These are phyloP conservation scores for Tricholoma sp. DNA, from an alignment of 768 basidiomycete species.

Conservation along the genomic window DNA sequence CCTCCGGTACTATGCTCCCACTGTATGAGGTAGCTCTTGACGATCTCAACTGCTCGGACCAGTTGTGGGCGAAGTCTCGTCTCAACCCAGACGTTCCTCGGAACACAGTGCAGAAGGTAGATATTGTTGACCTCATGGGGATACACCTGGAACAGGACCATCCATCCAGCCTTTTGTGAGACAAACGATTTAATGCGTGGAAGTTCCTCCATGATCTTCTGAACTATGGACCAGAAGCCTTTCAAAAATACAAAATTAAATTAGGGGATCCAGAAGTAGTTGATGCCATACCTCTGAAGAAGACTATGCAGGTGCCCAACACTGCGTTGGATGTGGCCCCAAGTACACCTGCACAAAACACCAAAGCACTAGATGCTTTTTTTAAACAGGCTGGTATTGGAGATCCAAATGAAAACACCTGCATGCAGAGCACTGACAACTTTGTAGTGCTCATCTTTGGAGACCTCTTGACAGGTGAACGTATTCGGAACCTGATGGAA, in stretches of 20 bases:
- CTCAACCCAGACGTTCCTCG: conserved; percentile 14
- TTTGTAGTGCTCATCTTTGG: conserved; percentile 18
- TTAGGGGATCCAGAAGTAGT: conserved; percentile 19
- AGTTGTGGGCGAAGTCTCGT: conserved; percentile 24
- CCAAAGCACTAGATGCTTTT: conserved; percentile 13
- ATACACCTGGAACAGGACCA: conserved; percentile 1
- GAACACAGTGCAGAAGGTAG: neutral
- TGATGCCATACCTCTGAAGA: conserved; percentile 16
- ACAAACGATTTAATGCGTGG: conserved; percentile 23
- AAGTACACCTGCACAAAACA: conserved; percentile 16
- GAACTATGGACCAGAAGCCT: neutral
- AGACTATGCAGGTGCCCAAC: conserved; percentile 15
- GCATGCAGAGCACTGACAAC: conserved; percentile 6
- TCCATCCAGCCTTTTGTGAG: conserved; percentile 15
- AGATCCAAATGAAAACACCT: conserved; percentile 11
- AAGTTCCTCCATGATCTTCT: conserved; percentile 22
- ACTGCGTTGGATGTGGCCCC: conserved; percentile 18
- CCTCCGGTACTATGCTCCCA: conserved; percentile 25
- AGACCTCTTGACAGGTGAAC: conserved; percentile 22
- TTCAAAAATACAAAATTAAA: conserved; percentile 15
- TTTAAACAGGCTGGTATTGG: conserved; percentile 18
- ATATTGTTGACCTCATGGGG: neutral
- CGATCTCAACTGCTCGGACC: conserved; percentile 25
- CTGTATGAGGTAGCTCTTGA: conserved; percentile 16
- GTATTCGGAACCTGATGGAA: conserved; percentile 18